phyloP scores from a whole-genome alignment of 495 filamentous ascomycete species.

The Rhypophila decipiens region DNA sequence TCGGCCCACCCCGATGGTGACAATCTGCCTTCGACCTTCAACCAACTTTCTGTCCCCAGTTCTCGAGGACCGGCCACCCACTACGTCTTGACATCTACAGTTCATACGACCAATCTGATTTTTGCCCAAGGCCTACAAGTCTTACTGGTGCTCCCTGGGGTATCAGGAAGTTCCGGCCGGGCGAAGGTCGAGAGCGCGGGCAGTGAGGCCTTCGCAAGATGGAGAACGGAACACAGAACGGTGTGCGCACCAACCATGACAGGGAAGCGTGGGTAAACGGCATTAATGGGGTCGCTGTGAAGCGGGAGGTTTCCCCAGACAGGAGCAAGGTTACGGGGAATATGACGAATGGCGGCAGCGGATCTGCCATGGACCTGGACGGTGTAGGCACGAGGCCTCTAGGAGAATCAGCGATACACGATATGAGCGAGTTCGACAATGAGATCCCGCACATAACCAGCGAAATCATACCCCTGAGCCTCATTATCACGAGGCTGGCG shows the following conservation, averaged over 20 bases:
- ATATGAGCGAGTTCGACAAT: conserved; percentile 54
- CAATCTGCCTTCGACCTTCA: background rate
- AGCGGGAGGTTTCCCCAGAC: conserved; percentile 14
- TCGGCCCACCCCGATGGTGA: conserved; percentile 2
- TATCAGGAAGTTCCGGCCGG: background rate
- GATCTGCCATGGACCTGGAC: conserved; percentile 17
- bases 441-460: conserved; percentile 75
- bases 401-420: conserved; percentile 14
- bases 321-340: conserved; percentile 17
- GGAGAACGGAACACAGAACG: conserved; percentile 44
- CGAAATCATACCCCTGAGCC: conserved; percentile 63
- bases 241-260: conserved; percentile 44
- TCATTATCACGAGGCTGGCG: conserved; percentile 65
- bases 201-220: conserved; percentile 37
- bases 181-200: conserved; percentile 5
- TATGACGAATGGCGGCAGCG: conserved; percentile 22
- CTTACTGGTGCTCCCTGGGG: too few species aligned
- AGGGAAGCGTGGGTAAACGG: conserved; percentile 37
- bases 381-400: conserved; percentile 5
- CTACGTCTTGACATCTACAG: too few species aligned
- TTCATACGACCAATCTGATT: background rate
- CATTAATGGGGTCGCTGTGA: conserved; percentile 25
- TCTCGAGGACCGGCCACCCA: background rate
- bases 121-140: background rate
- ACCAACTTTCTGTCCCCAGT: background rate